A percentile compares a stretch with the other conserved stretches of the same genome.
phyloP scores from a whole-genome alignment of 1,284 basidiomycete species.

The Leccinum subspadiceum region DNA sequence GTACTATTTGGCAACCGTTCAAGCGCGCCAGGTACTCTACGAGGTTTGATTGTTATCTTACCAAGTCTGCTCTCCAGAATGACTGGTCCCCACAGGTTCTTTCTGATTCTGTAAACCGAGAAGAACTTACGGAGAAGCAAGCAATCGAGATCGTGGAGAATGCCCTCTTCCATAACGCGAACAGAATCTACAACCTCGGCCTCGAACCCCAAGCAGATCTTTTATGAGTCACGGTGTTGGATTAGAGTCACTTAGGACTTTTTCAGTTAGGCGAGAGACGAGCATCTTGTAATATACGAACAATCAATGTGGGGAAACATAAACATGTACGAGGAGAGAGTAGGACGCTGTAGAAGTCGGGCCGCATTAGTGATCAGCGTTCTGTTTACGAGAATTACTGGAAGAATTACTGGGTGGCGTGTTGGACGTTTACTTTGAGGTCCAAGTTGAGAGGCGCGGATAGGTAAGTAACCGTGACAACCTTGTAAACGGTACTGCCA shows the following conservation, averaged over 20 bases:
- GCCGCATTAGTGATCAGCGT: too few species aligned
- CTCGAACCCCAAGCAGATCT: constrained; percentile 26
- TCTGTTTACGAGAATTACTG: too few species aligned
- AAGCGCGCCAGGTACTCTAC: constrained; percentile 60
- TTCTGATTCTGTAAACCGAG: constrained; percentile 19
- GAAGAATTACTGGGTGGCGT: too few species aligned
- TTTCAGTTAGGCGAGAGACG: background rate
- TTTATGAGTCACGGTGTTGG: constrained; percentile 2
- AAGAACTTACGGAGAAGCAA: constrained; percentile 27
- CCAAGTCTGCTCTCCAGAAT: background rate
- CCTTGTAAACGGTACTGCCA: too few species aligned
- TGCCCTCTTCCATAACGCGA: constrained; percentile 33
- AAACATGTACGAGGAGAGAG: too few species aligned
- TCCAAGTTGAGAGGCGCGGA: too few species aligned
- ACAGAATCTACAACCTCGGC: constrained; percentile 27
- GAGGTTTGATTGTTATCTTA: constrained; percentile 39
- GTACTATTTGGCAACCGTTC: constrained; percentile 63
- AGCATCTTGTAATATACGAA: background rate
- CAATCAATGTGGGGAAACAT: too few species aligned
- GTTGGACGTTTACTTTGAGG: too few species aligned
- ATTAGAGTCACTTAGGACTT: background rate
- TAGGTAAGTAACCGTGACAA: too few species aligned
- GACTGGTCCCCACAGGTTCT: constrained; percentile 22
- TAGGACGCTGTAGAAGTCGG: too few species aligned
- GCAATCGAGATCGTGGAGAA: constrained; percentile 28